Conservation (phyloP, 2,329 filamentous ascomycete genomes). For the Alternaria sp. region DNA sequence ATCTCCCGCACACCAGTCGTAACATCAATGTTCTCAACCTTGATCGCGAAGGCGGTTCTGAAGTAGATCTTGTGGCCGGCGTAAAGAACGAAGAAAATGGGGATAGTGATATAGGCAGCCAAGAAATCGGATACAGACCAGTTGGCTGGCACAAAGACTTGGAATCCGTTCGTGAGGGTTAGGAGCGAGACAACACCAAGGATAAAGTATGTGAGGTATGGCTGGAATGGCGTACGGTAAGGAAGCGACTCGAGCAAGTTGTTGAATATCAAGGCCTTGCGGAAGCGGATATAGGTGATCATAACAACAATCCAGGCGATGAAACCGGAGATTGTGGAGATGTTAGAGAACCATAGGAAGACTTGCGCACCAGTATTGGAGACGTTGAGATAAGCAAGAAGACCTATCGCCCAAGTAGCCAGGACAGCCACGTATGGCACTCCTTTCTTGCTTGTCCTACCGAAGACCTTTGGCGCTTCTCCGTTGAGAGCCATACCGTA, state of each 20-base stretch:
- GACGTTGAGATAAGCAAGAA: constrained; percentile 61
- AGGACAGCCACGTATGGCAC: constrained; percentile 53
- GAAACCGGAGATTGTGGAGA: constrained; percentile 67
- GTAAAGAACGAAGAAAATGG: constrained; percentile 48
- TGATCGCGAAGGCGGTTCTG: constrained; percentile 40
- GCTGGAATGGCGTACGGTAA: constrained; percentile 58
- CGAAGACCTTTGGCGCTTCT: constrained; percentile 62
- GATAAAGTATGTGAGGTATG: constrained; percentile 67
- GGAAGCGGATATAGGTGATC: constrained; percentile 69
- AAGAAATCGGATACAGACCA: constrained; percentile 61
- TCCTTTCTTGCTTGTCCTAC: constrained; percentile 56
- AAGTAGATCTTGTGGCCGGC: constrained; percentile 47
- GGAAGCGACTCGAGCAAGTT: constrained; percentile 66
- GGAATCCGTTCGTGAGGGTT: constrained; percentile 49
- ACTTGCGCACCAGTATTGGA: constrained; percentile 56
- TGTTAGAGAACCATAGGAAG: constrained; percentile 76
- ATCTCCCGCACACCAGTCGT: constrained; percentile 48
- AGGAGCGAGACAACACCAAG: constrained; percentile 57
- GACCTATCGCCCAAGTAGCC: constrained; percentile 53
- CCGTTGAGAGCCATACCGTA: constrained; percentile 60
- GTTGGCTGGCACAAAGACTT: constrained; percentile 63
- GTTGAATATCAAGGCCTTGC: constrained; percentile 57
- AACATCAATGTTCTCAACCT: constrained; percentile 43
- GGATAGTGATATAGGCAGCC: constrained; percentile 59
- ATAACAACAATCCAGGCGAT: constrained; percentile 66